Base-by-base conservation (phyloP, 192 early-diverging fungal species). In the Entomortierella lignicola region DNA sequence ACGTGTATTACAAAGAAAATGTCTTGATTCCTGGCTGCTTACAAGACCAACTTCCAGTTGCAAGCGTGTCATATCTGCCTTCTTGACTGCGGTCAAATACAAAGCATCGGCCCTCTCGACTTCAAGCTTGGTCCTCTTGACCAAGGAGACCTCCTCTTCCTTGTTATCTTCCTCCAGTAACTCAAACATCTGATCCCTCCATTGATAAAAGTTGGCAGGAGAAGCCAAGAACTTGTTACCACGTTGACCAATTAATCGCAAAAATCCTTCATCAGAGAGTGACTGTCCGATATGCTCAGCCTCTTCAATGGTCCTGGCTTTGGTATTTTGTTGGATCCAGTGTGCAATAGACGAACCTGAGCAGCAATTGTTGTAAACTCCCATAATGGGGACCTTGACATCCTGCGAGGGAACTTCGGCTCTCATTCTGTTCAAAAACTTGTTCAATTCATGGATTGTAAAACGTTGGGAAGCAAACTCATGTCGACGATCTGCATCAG, bases 291-390 rank as follows among this genome's bases (percentile, higher is more conserved):
- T 88, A 11, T 85, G 72, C 39, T 91, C 84, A 0, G 92, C 90
- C 53, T 91, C 89, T 66, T 71, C 87, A 82, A 74, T 83, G 67
- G 77, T 90, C 77, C 71, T 86, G 82, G 50, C 89, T 74, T 30
- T 87, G 81, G 87, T 84, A 79, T 92, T 88, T 57, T 88, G 83
- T 68, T 88, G 88, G 72, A 91, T 84, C 92, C 92, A 94, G n/a
- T 84, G 84, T 1, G 88, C 87, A 71, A 94, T 88, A 44, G 86
- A 85, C 51, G 90, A 88, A 34, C 92, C 92, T 18, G 86, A 72
- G 10, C 91, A 90, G 57, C 89, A 87, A 21, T 89, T 81, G 53
- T 83, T 81, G 80, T 89, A 89, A 1, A 72, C 72, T 25, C 92
- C 92, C 43, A 94, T 80, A 55, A 94, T 87, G 8, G 90, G 89